A percentile compares a stretch with the other conserved stretches of the same genome.
These are phyloP conservation scores for Diplodia mutila DNA, from an alignment of 2,329 filamentous ascomycete genomes.

Conservation along the genomic window DNA sequence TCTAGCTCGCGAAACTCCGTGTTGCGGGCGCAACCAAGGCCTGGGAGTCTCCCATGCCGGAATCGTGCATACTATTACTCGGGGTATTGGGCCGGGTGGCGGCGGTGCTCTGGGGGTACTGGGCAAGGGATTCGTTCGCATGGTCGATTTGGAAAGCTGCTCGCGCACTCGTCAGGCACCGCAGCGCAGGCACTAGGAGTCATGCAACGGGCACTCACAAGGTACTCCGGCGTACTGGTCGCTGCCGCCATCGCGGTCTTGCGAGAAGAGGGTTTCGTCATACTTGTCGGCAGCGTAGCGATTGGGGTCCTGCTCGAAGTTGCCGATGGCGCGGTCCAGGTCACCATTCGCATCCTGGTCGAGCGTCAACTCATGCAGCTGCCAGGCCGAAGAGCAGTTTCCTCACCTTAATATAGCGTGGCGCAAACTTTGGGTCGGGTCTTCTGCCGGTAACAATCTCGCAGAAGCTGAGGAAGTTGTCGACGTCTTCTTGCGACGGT, in stretches of 20 bases:
- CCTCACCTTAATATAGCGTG: slow-evolving; percentile 22
- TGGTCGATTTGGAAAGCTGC: slow-evolving; percentile 26
- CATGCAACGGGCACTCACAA: slow-evolving; percentile 6
- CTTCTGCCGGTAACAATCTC: background rate
- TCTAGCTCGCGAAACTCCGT: background rate
- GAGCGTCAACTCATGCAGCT: background rate
- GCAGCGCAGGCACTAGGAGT: slow-evolving; percentile 6
- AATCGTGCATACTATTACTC: slow-evolving; percentile 26
- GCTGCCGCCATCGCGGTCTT: slow-evolving; percentile 26
- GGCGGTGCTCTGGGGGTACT: slow-evolving; percentile 26
- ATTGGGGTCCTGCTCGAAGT: slow-evolving; percentile 24
- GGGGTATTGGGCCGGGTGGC: slow-evolving; percentile 26
- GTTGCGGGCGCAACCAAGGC: slow-evolving; percentile 4
- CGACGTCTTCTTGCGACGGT: slow-evolving; percentile 20
- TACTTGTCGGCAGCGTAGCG: slow-evolving; percentile 23
- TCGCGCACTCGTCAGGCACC: slow-evolving; percentile 19
- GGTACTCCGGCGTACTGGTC: slow-evolving; percentile 19
- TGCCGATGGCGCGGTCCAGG: slow-evolving; percentile 18
- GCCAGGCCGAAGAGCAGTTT: background rate
- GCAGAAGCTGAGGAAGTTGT: slow-evolving; percentile 10
- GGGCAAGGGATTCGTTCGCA: slow-evolving; percentile 10
- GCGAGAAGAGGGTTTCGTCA: slow-evolving; percentile 25
- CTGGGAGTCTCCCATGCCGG: slow-evolving; percentile 13
- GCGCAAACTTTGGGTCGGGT: slow-evolving; percentile 6
- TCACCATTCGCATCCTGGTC: slow-evolving; percentile 23